Evolutionary conservation across 2,329 filamentous ascomycete species (phyloP), one percentile per base, ranked within the genome.

Genomic region (Bipolaris victoriae): DNA sequence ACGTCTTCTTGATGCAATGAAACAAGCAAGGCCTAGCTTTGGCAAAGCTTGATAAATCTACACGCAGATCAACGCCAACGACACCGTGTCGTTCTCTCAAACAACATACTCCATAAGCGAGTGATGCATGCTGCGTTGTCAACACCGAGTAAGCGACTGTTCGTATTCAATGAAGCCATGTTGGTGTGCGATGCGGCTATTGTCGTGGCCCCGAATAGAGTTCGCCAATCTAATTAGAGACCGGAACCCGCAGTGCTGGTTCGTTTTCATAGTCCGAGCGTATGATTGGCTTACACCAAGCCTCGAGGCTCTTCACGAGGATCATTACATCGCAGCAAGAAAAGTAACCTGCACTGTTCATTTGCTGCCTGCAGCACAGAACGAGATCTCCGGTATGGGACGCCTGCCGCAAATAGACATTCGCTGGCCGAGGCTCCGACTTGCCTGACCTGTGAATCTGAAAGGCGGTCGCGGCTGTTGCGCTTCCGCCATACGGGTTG

Each of bases 1-100:
- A 43, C 31, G 36, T 43, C 20, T 31, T 31, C 29, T 41, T 43
- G 26, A 26, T 31, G 18, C 20, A 15, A 40, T 10, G 16, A 41
- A 52, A 40, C 20, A 52, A 56, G 43, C 49, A 57, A 48, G 33
- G 22, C 54, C 37, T 31, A 48, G 44, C 26, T 53, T 43, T 37
- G 24, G 49, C 43, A 37, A 57, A 53, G 20, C 43, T 48, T 44
- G 22, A 44, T 44, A 29, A 15, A n/a, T 18, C 43, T 16, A 15
- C 13, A 16, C 22, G 33, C 18, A n/a, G 6, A 43, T 47, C 9
- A 36, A 20, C 36, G 13, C 39, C 40, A 33, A 7, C 26, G 5
- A 24, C 29, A 20, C 47, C 15, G 26, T 29, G 26, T 7, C 11
- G 3, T 24, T 37, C 20, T 20, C 13, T 15, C 10, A 22, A 7